Percentiles rank a stretch among this genome's conserved stretches.
These are phyloP conservation scores for Ceratocystiopsis minuta DNA, from an alignment of 2,329 filamentous ascomycete species.

Conservation along the genomic window DNA sequence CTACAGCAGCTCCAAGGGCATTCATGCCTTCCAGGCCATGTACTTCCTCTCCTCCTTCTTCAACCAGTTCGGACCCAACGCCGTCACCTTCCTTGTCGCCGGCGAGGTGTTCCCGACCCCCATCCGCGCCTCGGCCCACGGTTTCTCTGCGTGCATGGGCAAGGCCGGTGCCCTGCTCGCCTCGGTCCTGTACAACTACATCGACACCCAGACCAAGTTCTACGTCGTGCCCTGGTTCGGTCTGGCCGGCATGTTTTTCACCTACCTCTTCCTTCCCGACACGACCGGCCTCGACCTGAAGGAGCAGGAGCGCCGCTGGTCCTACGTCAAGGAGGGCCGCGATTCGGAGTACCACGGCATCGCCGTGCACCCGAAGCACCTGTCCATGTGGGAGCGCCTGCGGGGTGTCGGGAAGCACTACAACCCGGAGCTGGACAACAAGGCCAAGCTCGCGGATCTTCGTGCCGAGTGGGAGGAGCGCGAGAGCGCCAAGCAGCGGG, in stretches of 20 bases:
- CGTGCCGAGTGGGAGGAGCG: slow-evolving; percentile 40
- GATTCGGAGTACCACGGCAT: slow-evolving; percentile 80
- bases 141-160: slow-evolving; percentile 79
- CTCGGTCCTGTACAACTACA: slow-evolving; percentile 88
- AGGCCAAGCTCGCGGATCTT: slow-evolving; percentile 74
- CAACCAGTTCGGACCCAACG: slow-evolving; percentile 97
- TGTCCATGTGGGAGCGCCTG: slow-evolving; percentile 75
- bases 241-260: slow-evolving; percentile 68
- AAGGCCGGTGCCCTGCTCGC: slow-evolving; percentile 79
- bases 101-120: slow-evolving; percentile 94
- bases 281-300: slow-evolving; percentile 92
- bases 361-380: slow-evolving; percentile 74
- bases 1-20: slow-evolving; percentile 53
- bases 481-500: slow-evolving; percentile 27
- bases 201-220: slow-evolving; percentile 68
- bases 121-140: slow-evolving; percentile 82
- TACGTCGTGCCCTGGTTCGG: slow-evolving; percentile 93
- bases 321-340: slow-evolving; percentile 62
- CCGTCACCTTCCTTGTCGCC: slow-evolving; percentile 87
- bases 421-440: slow-evolving; percentile 65
- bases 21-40: slow-evolving; percentile 91
- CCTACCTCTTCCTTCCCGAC: slow-evolving; percentile 77
- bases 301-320: slow-evolving; percentile 90
- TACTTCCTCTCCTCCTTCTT: slow-evolving; percentile 97
- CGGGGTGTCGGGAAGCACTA: slow-evolving; percentile 66